phyloP scores from a whole-genome alignment of 257 asterid species.

The Gynochthodes officinalis region DNA sequence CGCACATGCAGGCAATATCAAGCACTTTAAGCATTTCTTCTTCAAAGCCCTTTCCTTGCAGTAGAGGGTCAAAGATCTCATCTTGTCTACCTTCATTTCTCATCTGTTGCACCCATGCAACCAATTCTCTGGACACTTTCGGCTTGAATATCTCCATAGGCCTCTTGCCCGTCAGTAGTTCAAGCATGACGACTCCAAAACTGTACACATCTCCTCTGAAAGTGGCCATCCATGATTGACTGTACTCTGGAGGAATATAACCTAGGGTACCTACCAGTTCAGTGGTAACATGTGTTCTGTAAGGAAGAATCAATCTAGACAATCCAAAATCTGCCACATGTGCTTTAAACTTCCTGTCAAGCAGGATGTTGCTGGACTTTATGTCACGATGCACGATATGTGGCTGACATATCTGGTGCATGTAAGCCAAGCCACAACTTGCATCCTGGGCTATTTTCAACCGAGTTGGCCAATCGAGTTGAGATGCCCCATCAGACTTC shows the following conservation, averaged over 20 bases:
- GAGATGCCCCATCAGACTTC: slow-evolving; percentile 71
- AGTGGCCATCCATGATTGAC: slow-evolving; percentile 94
- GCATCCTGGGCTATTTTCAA: slow-evolving; percentile 72
- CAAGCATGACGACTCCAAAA: slow-evolving; percentile 91
- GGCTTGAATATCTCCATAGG: slow-evolving; percentile 87
- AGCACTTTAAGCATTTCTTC: slow-evolving; percentile 79
- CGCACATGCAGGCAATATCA: slow-evolving; percentile 85
- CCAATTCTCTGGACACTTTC: slow-evolving; percentile 67
- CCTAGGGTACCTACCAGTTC: slow-evolving; percentile 96
- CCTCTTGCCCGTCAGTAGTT: slow-evolving; percentile 77
- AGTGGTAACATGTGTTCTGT: slow-evolving; percentile 86
- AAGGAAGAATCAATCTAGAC: slow-evolving; percentile 83
- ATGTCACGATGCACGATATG: slow-evolving; percentile 94
- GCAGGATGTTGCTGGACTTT: slow-evolving; percentile 92
- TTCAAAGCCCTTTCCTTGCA: slow-evolving; percentile 65
- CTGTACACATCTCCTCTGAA: slow-evolving; percentile 93
- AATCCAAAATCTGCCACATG: slow-evolving; percentile 94
- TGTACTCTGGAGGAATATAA: slow-evolving; percentile 96
- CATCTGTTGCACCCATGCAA: slow-evolving; percentile 73
- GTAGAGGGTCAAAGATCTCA: slow-evolving; percentile 66
- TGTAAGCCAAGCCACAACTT: slow-evolving; percentile 83
- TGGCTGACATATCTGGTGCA: slow-evolving; percentile 89
- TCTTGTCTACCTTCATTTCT: slow-evolving; percentile 70
- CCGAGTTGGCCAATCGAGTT: slow-evolving; percentile 83
- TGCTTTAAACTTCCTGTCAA: slow-evolving; percentile 76